Conservation (phyloP, 441 rosid species). For the Populus trichocarpa region DNA sequence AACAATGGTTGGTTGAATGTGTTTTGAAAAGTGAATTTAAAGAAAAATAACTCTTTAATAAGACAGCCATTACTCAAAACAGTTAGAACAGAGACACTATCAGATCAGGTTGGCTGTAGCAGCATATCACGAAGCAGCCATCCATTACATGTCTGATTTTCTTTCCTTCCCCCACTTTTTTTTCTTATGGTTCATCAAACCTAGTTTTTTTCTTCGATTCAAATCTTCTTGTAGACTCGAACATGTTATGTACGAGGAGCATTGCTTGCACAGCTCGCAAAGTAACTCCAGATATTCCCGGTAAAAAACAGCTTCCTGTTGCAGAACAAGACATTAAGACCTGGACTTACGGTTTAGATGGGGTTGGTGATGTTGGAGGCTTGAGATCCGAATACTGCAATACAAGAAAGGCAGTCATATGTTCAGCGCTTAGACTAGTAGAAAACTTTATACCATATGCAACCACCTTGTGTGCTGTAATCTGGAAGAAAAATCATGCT, state of each 20-base stretch:
- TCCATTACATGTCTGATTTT: background rate
- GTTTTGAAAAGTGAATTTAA: background rate
- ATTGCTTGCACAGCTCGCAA: constrained; percentile 16
- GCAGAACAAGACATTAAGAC: constrained; percentile 8
- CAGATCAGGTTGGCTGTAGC: background rate
- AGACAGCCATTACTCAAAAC: background rate
- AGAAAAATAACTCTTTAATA: background rate
- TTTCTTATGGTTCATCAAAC: background rate
- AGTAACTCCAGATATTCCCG: constrained; percentile 17
- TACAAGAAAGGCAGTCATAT: background rate
- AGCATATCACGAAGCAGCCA: background rate
- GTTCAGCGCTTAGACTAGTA: constrained; percentile 8
- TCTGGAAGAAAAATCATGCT: background rate
- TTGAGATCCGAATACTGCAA: constrained; percentile 85
- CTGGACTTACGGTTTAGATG: constrained; percentile 59
- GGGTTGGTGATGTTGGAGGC: constrained; percentile 90
- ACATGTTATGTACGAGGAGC: background rate
- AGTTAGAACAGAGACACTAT: background rate
- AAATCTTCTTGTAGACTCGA: background rate
- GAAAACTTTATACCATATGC: background rate
- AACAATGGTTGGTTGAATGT: background rate
- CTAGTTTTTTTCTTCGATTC: background rate
- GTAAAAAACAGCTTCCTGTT: constrained; percentile 5
- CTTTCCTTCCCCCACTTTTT: too few relatives aligned
- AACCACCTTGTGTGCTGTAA: background rate